phyloP scores from a whole-genome alignment of 192 early-diverging fungal genomes.

The Backusella luteola region DNA sequence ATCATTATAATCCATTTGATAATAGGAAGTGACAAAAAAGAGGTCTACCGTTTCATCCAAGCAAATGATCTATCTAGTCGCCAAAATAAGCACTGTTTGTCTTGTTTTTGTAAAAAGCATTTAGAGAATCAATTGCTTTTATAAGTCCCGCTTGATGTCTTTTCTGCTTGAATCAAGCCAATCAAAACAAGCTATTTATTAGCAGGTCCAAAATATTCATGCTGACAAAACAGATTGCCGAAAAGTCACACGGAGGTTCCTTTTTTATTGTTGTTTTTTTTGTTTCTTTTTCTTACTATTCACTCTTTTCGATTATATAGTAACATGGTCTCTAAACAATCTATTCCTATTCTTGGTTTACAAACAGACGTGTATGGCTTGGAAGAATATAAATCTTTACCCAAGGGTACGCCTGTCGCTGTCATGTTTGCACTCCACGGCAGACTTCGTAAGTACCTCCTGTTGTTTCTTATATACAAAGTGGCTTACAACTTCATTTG shows the following conservation, averaged over 20 bases:
- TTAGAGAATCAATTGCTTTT: too few species aligned
- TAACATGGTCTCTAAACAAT: conserved; percentile 1
- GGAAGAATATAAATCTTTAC: conserved; percentile 21
- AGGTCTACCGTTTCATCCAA: too few species aligned
- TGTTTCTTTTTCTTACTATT: background rate
- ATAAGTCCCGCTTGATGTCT: too few species aligned
- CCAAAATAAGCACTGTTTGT: too few species aligned
- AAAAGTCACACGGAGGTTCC: background rate
- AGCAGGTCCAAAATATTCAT: background rate
- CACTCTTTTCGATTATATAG: background rate
- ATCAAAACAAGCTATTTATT: too few species aligned
- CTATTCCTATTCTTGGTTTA: conserved; percentile 15
- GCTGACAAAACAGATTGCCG: background rate
- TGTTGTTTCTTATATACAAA: background rate
- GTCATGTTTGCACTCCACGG: conserved; percentile 36
- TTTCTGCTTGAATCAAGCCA: too few species aligned
- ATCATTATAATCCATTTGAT: too few species aligned
- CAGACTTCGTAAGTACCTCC: conserved; percentile 24
- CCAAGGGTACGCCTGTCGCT: conserved; percentile 11
- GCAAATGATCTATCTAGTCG: too few species aligned
- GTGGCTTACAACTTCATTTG: background rate
- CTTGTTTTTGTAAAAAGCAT: too few species aligned
- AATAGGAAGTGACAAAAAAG: too few species aligned
- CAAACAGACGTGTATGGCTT: conserved; percentile 25
- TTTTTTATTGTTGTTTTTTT: background rate